These are phyloP conservation scores for Talaromyces funiculosus DNA, from an alignment of 2,329 filamentous ascomycete species.

Conservation along the genomic window DNA sequence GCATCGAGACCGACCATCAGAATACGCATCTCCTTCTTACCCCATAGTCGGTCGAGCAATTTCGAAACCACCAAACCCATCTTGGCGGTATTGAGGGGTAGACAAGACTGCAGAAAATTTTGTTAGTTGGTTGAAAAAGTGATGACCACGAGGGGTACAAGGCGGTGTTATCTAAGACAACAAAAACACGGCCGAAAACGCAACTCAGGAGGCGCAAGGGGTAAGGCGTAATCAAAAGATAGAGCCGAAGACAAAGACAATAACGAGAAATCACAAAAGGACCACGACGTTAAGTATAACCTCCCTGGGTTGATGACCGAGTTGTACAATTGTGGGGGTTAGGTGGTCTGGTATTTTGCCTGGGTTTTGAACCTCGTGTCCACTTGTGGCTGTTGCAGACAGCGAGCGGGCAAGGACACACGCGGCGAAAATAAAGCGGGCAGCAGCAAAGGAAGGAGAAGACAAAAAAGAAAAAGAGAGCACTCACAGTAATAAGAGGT, in stretches of 20 bases:
- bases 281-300: constrained; percentile 12
- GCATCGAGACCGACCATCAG: constrained; percentile 99
- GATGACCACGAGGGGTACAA: not conserved
- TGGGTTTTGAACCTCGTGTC: constrained; percentile 9
- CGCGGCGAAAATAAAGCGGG: constrained; percentile 3
- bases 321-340: constrained; percentile 12
- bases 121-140: constrained; percentile 3
- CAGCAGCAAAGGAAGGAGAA: not conserved
- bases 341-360: constrained; percentile 4
- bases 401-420: not conserved
- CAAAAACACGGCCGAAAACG: constrained; percentile 5
- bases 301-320: constrained; percentile 9
- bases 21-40: constrained; percentile 99
- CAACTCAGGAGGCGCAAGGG: constrained; percentile 10
- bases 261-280: constrained; percentile 1
- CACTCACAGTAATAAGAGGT: constrained; percentile 8
- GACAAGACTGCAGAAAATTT: constrained; percentile 15
- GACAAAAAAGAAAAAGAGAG: constrained; percentile 1
- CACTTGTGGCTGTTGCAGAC: constrained; percentile 9
- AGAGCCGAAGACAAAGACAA: constrained; percentile 17
- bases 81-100: constrained; percentile 44
- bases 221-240: constrained; percentile 12
- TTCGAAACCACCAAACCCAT: constrained; percentile 99
- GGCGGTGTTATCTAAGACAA: constrained; percentile 1
- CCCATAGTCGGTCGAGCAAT: constrained; percentile 92